These are phyloP conservation scores for Lolium multiflorum DNA, from an alignment of 176 grass and related monocot genomes.

Conservation along the genomic window DNA sequence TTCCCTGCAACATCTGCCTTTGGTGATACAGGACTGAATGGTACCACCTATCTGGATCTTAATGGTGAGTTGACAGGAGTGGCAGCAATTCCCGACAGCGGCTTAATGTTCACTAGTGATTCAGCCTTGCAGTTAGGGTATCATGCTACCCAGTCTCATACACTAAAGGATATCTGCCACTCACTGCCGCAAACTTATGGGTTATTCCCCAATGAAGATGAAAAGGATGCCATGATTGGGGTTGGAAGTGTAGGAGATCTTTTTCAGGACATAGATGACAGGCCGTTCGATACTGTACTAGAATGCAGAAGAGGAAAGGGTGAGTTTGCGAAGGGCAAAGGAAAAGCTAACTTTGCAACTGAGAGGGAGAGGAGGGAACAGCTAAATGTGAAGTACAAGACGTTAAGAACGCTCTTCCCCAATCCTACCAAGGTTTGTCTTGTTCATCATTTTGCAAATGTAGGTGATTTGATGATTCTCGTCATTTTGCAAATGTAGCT, in stretches of 20 bases:
- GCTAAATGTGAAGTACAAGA: slow-evolving; percentile 86
- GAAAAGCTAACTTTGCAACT: slow-evolving; percentile 79
- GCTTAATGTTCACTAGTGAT: slow-evolving; percentile 53
- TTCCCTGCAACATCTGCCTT: slow-evolving; percentile 43
- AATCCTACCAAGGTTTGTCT: slow-evolving; percentile 83
- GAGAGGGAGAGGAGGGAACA: slow-evolving; percentile 92
- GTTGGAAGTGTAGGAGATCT: slow-evolving; percentile 49
- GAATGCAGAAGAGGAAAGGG: slow-evolving; percentile 57
- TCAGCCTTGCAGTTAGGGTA: slow-evolving; percentile 50
- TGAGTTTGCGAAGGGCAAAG: slow-evolving; percentile 58
- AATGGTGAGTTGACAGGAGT: slow-evolving; percentile 57
- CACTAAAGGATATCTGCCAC: slow-evolving; percentile 64
- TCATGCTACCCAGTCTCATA: slow-evolving; percentile 55
- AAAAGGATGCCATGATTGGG: slow-evolving; percentile 62
- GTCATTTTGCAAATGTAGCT: slow-evolving; percentile 35
- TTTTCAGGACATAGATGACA: slow-evolving; percentile 75
- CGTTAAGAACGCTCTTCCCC: slow-evolving; percentile 69
- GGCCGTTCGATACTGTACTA: slow-evolving; percentile 52
- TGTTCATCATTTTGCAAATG: slow-evolving; percentile 40
- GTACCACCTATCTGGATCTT: slow-evolving; percentile 59
- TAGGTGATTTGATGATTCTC: slow-evolving; percentile 16
- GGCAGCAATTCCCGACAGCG: slow-evolving; percentile 53
- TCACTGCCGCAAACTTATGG: slow-evolving; percentile 75
- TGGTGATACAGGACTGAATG: slow-evolving; percentile 31
- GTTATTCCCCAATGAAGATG: slow-evolving; percentile 64